phyloP scores from a whole-genome alignment of 2,329 filamentous ascomycete species.

The Periconia sp. region DNA sequence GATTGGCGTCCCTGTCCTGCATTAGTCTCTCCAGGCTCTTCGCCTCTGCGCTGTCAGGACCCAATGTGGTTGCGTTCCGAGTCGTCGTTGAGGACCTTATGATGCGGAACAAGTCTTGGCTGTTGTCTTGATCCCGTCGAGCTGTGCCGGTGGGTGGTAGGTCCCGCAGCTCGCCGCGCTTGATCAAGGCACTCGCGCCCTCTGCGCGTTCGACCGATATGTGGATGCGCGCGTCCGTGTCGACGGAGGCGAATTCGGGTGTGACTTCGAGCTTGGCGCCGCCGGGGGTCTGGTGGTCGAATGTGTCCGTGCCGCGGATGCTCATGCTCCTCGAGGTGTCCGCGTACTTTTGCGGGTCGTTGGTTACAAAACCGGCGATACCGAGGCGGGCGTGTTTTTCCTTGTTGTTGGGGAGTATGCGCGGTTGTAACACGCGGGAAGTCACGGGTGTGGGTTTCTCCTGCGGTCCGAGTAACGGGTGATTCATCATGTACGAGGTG shows the following conservation, averaged over 20 bases:
- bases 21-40: slow-evolving; percentile 15
- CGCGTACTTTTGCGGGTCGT: slow-evolving; percentile 34
- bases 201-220: slow-evolving; percentile 24
- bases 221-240: slow-evolving; percentile 32
- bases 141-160: slow-evolving; percentile 19
- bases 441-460: slow-evolving; percentile 53
- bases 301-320: slow-evolving; percentile 4
- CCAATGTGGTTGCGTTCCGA: slow-evolving; percentile 16
- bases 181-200: slow-evolving; percentile 26
- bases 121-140: slow-evolving; percentile 8
- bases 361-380: slow-evolving; percentile 48
- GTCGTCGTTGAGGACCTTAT: slow-evolving; percentile 5
- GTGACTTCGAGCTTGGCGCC: slow-evolving; percentile 57
- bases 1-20: not conserved
- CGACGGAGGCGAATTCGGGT: slow-evolving; percentile 45
- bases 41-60: slow-evolving; percentile 22
- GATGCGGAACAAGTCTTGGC: slow-evolving; percentile 10
- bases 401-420: slow-evolving; percentile 10
- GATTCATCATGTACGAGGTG: slow-evolving; percentile 58
- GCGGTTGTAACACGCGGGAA: slow-evolving; percentile 58
- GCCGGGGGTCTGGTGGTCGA: slow-evolving; percentile 46
- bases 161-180: slow-evolving; percentile 29
- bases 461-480: slow-evolving; percentile 64
- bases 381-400: slow-evolving; percentile 43
- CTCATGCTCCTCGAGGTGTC: not conserved